Conservation (phyloP, 2,329 filamentous ascomycete genomes). For the Curvularia spicifera region DNA sequence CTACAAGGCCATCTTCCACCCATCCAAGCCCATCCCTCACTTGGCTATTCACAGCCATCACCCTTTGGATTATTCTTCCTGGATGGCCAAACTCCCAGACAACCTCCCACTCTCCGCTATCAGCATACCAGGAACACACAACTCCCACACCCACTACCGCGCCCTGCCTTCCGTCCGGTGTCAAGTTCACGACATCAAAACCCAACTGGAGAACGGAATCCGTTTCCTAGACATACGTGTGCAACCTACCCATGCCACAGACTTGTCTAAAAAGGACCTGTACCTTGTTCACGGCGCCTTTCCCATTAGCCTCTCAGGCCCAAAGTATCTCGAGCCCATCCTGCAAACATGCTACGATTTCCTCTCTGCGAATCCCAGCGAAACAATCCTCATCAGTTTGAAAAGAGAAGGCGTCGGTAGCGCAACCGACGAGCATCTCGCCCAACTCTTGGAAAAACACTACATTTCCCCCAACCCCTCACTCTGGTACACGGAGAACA, state of each 20-base stretch:
- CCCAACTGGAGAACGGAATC: constrained; percentile 87
- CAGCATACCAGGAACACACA: constrained; percentile 94
- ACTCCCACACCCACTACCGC: constrained; percentile 82
- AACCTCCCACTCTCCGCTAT: constrained; percentile 77
- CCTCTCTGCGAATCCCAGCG: constrained; percentile 76
- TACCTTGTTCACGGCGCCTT: constrained; percentile 89
- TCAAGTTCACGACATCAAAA: constrained; percentile 77
- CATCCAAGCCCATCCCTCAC: constrained; percentile 51
- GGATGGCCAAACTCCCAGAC: constrained; percentile 82
- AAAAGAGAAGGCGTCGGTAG: constrained; percentile 90
- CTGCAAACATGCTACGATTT: constrained; percentile 76
- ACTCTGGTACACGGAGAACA: constrained; percentile 78
- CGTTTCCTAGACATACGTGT: constrained; percentile 94
- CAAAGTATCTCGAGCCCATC: constrained; percentile 77
- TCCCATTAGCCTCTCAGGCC: constrained; percentile 81
- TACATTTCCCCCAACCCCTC: constrained; percentile 66
- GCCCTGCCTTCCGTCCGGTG: constrained; percentile 93
- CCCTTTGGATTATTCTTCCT: constrained; percentile 67
- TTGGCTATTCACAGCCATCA: constrained; percentile 39
- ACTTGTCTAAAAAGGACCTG: constrained; percentile 68
- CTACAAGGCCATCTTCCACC: constrained; percentile 54
- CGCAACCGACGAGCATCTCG: constrained; percentile 79
- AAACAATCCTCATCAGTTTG: constrained; percentile 83
- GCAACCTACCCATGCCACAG: constrained; percentile 65
- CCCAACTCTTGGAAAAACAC: constrained; percentile 72